Evolutionary conservation across 805 yeast genomes (phyloP).

Genomic region (Metschnikowia baotianmanensis): DNA sequence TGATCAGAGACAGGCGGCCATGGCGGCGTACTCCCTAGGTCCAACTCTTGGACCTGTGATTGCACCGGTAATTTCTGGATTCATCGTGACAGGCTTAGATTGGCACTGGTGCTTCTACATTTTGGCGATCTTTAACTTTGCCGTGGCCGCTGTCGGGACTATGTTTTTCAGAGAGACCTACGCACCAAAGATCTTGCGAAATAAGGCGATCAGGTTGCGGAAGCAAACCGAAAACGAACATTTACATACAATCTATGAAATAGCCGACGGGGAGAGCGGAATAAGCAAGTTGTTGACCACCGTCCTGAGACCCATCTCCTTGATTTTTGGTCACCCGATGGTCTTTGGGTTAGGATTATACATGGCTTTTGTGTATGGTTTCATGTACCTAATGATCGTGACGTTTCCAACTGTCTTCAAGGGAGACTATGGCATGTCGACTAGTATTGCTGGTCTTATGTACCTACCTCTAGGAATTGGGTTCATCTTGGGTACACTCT

Average conservation of each 20-base stretch:
- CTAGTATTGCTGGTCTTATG: constrained; percentile 56
- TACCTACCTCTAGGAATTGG: constrained; percentile 59
- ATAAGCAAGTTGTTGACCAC: constrained; percentile 42
- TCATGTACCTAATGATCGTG: constrained; percentile 60
- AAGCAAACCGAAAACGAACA: constrained; percentile 53
- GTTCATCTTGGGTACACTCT: constrained; percentile 45
- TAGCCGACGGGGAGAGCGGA: constrained; percentile 49
- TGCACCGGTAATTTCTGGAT: constrained; percentile 61
- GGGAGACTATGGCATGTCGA: constrained; percentile 43
- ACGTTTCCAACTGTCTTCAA: constrained; percentile 57
- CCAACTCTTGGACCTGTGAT: constrained; percentile 71
- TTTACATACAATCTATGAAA: constrained; percentile 60
- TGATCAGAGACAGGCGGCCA: constrained; percentile 50
- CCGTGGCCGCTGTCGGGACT: constrained; percentile 44
- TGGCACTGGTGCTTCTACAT: constrained; percentile 74
- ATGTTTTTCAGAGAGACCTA: constrained; percentile 56
- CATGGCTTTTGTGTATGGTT: constrained; percentile 66
- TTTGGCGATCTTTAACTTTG: constrained; percentile 56
- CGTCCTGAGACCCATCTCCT: constrained; percentile 52
- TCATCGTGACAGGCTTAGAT: constrained; percentile 44
- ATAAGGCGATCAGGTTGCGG: constrained; percentile 47
- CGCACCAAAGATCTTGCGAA: constrained; percentile 49
- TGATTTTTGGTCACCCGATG: constrained; percentile 59
- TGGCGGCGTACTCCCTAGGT: constrained; percentile 57
- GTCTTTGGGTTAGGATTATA: constrained; percentile 60